Evolutionary conservation across 805 yeast species (phyloP), one percentile per base, ranked within the genome.

Genomic region (Spathaspora boniae): DNA sequence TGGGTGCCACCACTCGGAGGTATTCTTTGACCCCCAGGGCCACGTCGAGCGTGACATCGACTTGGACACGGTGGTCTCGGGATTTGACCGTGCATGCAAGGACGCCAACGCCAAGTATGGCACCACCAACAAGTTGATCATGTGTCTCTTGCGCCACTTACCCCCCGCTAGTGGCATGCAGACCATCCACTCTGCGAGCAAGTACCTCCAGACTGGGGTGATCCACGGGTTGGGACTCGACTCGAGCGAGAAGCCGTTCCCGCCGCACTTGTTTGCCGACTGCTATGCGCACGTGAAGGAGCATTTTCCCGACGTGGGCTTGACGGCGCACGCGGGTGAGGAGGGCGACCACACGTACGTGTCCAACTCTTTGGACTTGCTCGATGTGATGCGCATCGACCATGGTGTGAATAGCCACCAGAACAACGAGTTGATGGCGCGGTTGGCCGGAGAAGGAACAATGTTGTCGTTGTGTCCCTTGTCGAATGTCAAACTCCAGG

Each of bases 241-340:
- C 54, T 83, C 93, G 2, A 65, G 86, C 26, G 95, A 86, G 55
- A 75, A 65, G 42, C 88, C 86, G 22, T 80, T 80, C 60, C 91
- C 89, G 11, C 91, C 95, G 8, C 68, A 73, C 33, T 52, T 81
- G 32, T 86, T 84, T 50, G 62, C 60, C 9, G 84, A 81, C 32
- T 80, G 87, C 54, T 86, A 80, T 54, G 47, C 58, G 7, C 49
- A 54, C 15, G 71, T 83, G 6, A 66, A 64, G 36, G 60, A 65
- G 16, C 52, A 65, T 27, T 74, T 67, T 50, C 76, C 81, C 16
- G 60, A 73, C 16, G 71, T 80, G 37, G 72, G 77, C 26, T 66
- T 82, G 36, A 86, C 94, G 24, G 91, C 95, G 2, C 95, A 86
- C 51, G 94, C 93, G 2, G 95, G 95, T 49, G 95, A 86, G 60